Conservation (phyloP, 495 filamentous ascomycete species). For the Viridothelium virens region DNA sequence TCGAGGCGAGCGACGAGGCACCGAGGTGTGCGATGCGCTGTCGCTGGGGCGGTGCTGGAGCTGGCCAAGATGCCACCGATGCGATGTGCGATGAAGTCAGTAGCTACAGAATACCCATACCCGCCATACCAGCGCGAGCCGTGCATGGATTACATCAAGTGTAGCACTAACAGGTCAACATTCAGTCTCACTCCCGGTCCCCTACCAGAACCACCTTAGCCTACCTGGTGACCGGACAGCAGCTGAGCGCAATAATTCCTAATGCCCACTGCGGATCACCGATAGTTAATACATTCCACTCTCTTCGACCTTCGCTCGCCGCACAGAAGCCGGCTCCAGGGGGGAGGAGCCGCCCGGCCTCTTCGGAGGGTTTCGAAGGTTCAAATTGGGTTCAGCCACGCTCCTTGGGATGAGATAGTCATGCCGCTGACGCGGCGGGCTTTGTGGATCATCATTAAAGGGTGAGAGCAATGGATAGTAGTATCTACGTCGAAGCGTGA, state of each 20-base stretch:
- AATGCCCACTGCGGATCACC: not conserved
- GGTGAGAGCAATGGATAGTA: not conserved
- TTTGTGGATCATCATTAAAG: conserved; percentile 5
- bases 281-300: not conserved
- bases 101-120: not conserved
- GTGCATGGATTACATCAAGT: conserved; percentile 2
- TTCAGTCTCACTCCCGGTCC: not conserved
- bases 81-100: conserved; percentile 3
- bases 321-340: not conserved
- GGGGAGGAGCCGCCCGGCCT: not conserved
- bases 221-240: not conserved
- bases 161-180: conserved; percentile 9
- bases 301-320: not conserved
- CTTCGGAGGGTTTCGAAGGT: not conserved
- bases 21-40: too few relatives aligned
- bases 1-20: too few relatives aligned
- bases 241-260: too few relatives aligned
- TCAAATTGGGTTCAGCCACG: not conserved
- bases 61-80: too few relatives aligned
- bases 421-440: not conserved
- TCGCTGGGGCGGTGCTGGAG: too few relatives aligned
- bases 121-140: not conserved
- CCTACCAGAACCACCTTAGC: not conserved
- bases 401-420: not conserved
- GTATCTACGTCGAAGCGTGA: not conserved